These are phyloP conservation scores for Ceratobasidium sp. DNA, from an alignment of 1,284 basidiomycete genomes.

Conservation along the genomic window DNA sequence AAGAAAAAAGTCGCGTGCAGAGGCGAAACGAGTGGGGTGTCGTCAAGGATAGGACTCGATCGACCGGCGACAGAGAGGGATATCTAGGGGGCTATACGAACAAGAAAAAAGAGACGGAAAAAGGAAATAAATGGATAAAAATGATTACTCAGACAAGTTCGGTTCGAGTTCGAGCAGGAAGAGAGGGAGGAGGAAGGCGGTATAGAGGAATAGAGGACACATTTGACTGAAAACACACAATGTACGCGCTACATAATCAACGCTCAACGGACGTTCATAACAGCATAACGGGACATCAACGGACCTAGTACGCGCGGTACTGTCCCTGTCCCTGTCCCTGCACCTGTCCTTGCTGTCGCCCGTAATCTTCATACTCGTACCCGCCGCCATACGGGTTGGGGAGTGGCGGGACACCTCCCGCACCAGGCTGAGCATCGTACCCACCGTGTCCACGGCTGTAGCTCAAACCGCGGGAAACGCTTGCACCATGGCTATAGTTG, in stretches of 20 bases:
- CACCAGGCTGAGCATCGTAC: constrained; percentile 30
- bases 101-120: neutral
- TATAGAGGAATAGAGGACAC: constrained; percentile 17
- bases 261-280: constrained; percentile 31
- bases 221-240: constrained; percentile 17
- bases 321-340: constrained; percentile 15
- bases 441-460: constrained; percentile 25
- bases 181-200: neutral
- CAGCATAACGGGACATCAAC: constrained; percentile 3
- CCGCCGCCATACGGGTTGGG: constrained; percentile 26
- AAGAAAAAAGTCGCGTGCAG: constrained; percentile 20
- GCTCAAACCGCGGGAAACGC: constrained; percentile 13
- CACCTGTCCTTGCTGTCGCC: neutral
- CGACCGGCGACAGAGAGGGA: constrained; percentile 37
- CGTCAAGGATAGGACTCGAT: constrained; percentile 39
- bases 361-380: constrained; percentile 28
- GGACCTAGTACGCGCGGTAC: constrained; percentile 24
- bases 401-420: constrained; percentile 14
- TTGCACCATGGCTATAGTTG: constrained; percentile 31
- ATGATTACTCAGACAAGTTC: constrained; percentile 36
- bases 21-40: constrained; percentile 33
- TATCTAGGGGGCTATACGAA: constrained; percentile 19
- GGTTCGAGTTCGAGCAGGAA: neutral
- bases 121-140: constrained; percentile 20
- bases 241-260: constrained; percentile 39